Evolutionary conservation across 306 rosid species (phyloP), one percentile per base, ranked within the genome.

Genomic region (Lagenaria siceraria): DNA sequence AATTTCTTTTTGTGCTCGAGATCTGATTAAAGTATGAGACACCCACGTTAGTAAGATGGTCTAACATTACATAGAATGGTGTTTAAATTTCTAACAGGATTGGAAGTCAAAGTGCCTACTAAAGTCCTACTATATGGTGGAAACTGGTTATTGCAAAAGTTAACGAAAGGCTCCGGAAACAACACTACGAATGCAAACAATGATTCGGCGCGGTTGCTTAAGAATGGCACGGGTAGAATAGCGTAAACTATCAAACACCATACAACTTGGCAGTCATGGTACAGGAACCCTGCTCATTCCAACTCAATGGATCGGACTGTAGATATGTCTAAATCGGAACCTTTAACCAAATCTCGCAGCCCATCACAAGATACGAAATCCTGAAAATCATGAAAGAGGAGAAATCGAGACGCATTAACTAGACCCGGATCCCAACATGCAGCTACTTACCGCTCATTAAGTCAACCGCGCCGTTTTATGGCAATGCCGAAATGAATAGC

Each of bases 361-460:
- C 6, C 65, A 76, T 48, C 38, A 40, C 36, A 40, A 40, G 38
- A 21, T 58, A 38, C 36, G 21, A 40, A 76, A 40, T 40, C 4
- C 14, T 59, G 56, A 58, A 54, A 21, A 33, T 58, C 38, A 76
- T 59, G 58, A 40, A 58, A 55, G 58, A 76, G 42, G 72, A 40
- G 46, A 31, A 77, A 65, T 78, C 21, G 12, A 74, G 64, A 78
- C 36, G 31, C 81, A 63, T 9, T 71, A 80, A 62, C 58, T 73
- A 80, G 80, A 65, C 77, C 24, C 81, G 53, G 85, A 79, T 87
- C 88, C 74, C 66, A 84, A 77, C 97, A 90, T 87, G 88, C 90
- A 88, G 69, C 77, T 63, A 82, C 65, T 83, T 73, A 21, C 40
- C 55, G 75, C 66, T 24, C 83, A 83, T 87, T 48, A 86, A 80